Evolutionary conservation across 768 basidiomycete species (phyloP).

Genomic region (Auricularia cornea): DNA sequence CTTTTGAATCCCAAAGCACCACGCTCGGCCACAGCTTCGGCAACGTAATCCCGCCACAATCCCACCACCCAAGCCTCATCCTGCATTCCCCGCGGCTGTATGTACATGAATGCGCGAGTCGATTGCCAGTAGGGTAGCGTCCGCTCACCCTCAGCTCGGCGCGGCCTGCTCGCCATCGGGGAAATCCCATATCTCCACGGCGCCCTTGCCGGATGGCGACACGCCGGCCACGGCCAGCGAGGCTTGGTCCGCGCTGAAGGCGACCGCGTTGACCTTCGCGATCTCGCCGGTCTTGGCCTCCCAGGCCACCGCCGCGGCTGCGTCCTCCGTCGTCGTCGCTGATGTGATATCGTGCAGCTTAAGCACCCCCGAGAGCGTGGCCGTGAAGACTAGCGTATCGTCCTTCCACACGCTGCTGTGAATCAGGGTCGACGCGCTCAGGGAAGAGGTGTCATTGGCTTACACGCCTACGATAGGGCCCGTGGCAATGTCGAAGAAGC

Average conservation of each 20-base stretch:
- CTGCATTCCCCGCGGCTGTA: too few relatives aligned
- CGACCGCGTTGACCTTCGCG: constrained; percentile 60
- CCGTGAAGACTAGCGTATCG: constrained; percentile 39
- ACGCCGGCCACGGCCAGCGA: constrained; percentile 55
- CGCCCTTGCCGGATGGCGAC: constrained; percentile 45
- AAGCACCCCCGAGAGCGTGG: constrained; percentile 55
- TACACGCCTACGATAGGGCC: constrained; percentile 71
- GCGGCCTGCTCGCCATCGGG: neutral
- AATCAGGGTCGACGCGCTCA: constrained; percentile 3
- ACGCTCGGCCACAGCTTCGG: too few relatives aligned
- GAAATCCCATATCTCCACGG: constrained; percentile 40
- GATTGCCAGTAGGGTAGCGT: too few relatives aligned
- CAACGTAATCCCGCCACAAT: too few relatives aligned
- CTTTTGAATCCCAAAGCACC: too few relatives aligned
- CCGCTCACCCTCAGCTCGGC: neutral
- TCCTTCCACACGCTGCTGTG: constrained; percentile 42
- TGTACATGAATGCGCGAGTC: too few relatives aligned
- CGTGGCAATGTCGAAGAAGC: constrained; percentile 47
- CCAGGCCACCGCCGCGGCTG: constrained; percentile 38
- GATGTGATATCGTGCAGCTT: constrained; percentile 19
- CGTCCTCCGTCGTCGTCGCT: constrained; percentile 22
- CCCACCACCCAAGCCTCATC: too few relatives aligned
- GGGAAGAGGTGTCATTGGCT: constrained; percentile 14
- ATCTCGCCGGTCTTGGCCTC: constrained; percentile 32
- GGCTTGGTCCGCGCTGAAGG: constrained; percentile 31